Conservation (phyloP, 345 rosid species). For the Acer yangbiense region DNA sequence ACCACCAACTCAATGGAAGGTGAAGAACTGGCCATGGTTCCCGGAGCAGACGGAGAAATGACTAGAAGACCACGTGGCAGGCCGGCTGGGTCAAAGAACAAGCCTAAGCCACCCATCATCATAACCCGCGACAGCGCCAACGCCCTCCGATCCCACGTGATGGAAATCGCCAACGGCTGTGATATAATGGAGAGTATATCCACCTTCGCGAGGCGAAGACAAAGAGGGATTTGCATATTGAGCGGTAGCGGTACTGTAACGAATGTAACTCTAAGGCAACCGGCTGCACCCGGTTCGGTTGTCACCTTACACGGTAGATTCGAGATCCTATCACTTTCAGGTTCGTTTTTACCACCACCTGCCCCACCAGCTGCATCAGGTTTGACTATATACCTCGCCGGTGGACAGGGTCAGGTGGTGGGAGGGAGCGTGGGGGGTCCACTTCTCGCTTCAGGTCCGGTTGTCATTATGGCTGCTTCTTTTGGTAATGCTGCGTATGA, state of each 20-base stretch:
- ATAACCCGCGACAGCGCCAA: conserved; percentile 95
- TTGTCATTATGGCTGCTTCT: conserved; percentile 93
- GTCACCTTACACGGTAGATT: conserved; percentile 88
- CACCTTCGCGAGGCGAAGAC: conserved; percentile 72
- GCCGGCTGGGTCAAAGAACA: conserved; percentile 90
- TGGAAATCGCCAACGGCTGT: conserved; percentile 80
- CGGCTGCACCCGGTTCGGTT: conserved; percentile 77
- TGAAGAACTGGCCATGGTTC: conserved; percentile 39
- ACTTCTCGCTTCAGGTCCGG: conserved; percentile 82
- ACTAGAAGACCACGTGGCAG: conserved; percentile 80
- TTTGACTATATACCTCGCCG: conserved; percentile 81
- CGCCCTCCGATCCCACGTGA: conserved; percentile 89
- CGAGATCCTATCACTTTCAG: conserved; percentile 87
- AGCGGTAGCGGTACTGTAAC: conserved; percentile 90
- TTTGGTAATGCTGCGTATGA: conserved; percentile 98
- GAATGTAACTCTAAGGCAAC: conserved; percentile 77
- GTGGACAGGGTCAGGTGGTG: conserved; percentile 96
- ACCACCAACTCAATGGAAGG: conserved; percentile 33
- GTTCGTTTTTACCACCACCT: conserved; percentile 91
- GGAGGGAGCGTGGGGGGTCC: conserved; percentile 92
- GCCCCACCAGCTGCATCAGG: conserved; percentile 92
- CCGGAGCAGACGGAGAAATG: conserved; percentile 58
- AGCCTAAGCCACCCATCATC: conserved; percentile 90
- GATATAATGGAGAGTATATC: conserved; percentile 85
- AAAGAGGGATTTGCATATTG: conserved; percentile 85